phyloP scores from a whole-genome alignment of 2,329 filamentous ascomycete genomes.

The Colletotrichum sp. region DNA sequence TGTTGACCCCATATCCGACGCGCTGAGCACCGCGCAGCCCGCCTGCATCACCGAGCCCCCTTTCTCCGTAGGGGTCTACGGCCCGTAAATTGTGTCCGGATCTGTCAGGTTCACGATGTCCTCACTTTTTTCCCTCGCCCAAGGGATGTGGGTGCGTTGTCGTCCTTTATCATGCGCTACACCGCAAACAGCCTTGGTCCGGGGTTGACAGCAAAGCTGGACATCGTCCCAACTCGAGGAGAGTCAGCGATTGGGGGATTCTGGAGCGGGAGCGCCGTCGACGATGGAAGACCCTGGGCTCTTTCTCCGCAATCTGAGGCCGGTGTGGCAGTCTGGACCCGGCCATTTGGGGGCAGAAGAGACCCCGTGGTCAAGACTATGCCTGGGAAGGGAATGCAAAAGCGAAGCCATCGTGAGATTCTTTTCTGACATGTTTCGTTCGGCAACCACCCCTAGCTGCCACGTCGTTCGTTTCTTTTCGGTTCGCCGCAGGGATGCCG shows the following conservation, averaged over 20 bases:
- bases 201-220: neutral
- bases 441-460: neutral
- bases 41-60: neutral
- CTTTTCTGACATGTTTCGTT: neutral
- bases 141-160: neutral
- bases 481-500: neutral
- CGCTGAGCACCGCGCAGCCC: neutral
- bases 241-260: neutral
- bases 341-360: neutral
- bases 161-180: conserved; percentile 1
- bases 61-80: neutral
- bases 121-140: neutral
- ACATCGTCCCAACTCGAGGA: neutral
- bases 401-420: conserved; percentile 21
- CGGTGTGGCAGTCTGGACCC: conserved; percentile 15
- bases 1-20: neutral
- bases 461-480: conserved; percentile 11
- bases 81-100: neutral
- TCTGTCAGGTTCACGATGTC: neutral
- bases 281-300: neutral
- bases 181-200: neutral
- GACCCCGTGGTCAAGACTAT: neutral
- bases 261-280: neutral
- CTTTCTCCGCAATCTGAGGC: conserved; percentile 6
- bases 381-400: conserved; percentile 5